Base-by-base conservation (phyloP, 2,329 filamentous ascomycete genomes). In the Colletotrichum musae region DNA sequence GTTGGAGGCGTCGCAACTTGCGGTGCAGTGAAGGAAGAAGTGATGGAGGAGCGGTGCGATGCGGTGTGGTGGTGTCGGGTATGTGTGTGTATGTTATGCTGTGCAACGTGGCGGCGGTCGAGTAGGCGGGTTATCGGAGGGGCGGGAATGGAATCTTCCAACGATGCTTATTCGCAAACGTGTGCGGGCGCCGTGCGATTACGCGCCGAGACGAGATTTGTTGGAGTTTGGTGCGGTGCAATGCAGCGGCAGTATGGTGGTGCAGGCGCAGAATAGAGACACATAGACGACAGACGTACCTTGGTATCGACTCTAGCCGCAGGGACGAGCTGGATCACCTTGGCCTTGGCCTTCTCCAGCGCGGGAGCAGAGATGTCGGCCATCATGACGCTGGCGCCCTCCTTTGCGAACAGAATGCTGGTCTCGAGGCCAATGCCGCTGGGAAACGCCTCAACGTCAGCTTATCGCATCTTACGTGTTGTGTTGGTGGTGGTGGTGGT, bases 341-440 rank as follows among this genome's bases (percentile, higher is more conserved):
- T 97, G 70, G 88, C 88, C 47, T 91, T 80, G 36, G 93, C 94
- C 78, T 91, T 94, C 68, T 93, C 91, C 47, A 97, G 89, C 1
- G 93, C 93, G 5, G 91, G 89, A 52, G 86, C 88, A 5, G 94
- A 95, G 74, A 97, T 94, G 77, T 98, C 95, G 70, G 92, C 89
- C 89, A 98, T 91, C 73, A 97, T 84, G 65, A 98, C 90, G 71
- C 89, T 92, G 77, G 94, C 95, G 71, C 94, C 95, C 84, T 98
- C 95, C 72, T 92, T 92, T 69, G 91, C 92, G 77, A 98, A 97
- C 68, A 97, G 92, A 74, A 98, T 95, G 64, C 89, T 89, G 2
- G 95, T 97, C 84, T 98, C 94, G 57, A 98, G 92, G 73, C 95
- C 95, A 77, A 98, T 98, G 77, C 95, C 95, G 77, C 95, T 95